Evolutionary conservation across 306 rosid genomes (phyloP), one percentile per base, ranked within the genome.

Genomic region (Dryas alaskensis): DNA sequence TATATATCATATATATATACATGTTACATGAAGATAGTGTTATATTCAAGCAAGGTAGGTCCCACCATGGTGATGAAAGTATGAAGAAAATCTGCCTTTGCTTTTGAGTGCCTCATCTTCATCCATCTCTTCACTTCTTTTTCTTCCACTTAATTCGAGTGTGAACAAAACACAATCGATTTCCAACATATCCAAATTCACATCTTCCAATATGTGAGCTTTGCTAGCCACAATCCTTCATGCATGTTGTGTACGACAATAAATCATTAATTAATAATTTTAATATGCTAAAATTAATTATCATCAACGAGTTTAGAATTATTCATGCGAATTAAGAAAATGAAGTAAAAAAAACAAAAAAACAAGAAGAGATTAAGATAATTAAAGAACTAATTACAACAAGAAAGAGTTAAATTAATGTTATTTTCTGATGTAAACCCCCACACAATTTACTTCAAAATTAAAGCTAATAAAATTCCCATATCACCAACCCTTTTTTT

Each of bases 31-130:
- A 80, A 78, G 89, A 85, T 81, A 65, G 92, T 86, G 97, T 88
- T 84, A 84, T 79, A 71, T 85, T 89, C 86, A 90, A 90, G 98
- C 89, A 83, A 81, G 49, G 73, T 40, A 40, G 64, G 74, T 42
- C 61, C 72, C 72, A 49, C 22, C 82, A 83, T 80, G 79, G 81
- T 45, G 54, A 85, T 77, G 65, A 63, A 70, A 73, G 84, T 78
- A 82, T 76, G 85, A 77, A 78, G 92, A 87, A 90, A 81, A 82
- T 85, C 76, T 87, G 89, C 92, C 86, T 79, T 78, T 81, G 85
- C 90, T 83, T 86, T 86, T 86, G 76, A 72, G 66, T 70, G 60
- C 72, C 63, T 72, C 83, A 78, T 66, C 65, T 52, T 83, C 85
- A 65, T 81, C 19, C 85, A 65, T 81, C 19, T 69, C 22, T 60